Conservation (phyloP, 352 stramenopile species). For the Globisporangium nunn region DNA sequence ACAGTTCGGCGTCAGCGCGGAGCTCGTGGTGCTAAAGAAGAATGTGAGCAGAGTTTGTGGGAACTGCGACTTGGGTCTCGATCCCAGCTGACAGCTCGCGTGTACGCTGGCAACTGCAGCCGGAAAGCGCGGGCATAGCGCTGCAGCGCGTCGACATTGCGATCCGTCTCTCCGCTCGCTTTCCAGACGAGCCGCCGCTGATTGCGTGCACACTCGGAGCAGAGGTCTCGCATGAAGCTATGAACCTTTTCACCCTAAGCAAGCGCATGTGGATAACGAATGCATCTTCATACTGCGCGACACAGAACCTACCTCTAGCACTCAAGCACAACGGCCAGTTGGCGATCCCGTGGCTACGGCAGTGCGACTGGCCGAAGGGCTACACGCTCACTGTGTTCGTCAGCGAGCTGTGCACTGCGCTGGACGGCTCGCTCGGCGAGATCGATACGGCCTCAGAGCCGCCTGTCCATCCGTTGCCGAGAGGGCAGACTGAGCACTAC, state of each 20-base stretch:
- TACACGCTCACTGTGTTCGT: constrained; percentile 46
- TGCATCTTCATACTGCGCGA: neutral
- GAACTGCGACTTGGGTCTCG: neutral
- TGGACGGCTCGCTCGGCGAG: constrained; percentile 11
- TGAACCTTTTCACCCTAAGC: neutral
- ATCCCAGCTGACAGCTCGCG: neutral
- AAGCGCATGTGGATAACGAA: neutral
- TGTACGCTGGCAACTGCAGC: constrained; percentile 9
- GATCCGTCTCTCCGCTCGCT: constrained; percentile 30
- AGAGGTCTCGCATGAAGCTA: constrained; percentile 21
- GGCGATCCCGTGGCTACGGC: constrained; percentile 38
- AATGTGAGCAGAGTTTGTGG: constrained; percentile 17
- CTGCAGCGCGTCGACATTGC: constrained; percentile 35
- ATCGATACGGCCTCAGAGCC: constrained; percentile 3
- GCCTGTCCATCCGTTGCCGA: constrained; percentile 16
- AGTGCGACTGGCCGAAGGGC: constrained; percentile 34
- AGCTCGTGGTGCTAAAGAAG: constrained; percentile 31
- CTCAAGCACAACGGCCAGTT: constrained; percentile 34
- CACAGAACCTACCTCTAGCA: constrained; percentile 32
- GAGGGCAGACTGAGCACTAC: constrained; percentile 8
- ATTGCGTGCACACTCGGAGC: constrained; percentile 36
- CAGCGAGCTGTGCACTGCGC: constrained; percentile 38
- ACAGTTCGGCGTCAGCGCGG: constrained; percentile 20
- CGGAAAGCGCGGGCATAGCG: constrained; percentile 22
- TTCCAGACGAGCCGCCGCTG: constrained; percentile 34